Base-by-base conservation (phyloP, 805 yeast species). In the Cyberlindnera lachancei region DNA sequence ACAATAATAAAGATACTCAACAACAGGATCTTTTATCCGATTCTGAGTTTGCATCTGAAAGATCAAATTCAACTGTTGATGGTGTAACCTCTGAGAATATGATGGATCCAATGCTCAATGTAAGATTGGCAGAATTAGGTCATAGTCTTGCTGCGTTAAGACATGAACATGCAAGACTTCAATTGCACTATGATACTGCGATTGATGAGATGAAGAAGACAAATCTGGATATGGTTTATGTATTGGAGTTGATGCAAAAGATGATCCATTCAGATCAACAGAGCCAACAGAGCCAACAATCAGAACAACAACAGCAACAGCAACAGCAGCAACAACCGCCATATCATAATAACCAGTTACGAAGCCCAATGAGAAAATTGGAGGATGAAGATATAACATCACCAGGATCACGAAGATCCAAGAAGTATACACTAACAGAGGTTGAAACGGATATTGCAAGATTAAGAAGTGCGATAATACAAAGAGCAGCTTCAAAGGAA, bases 201-300 rank as follows among this genome's bases (percentile, higher is more conserved):
- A 50, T 57, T 20, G 70, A 66, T 5, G 75, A 73, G 30, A 45
- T 72, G 36, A 64, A 66, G 23, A 60, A 62, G 33, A 62, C 70
- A 13, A 74, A 73, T 44, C 45, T 63, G 33, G 85, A 77, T 42
- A 59, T 73, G 54, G 66, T 75, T 3, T 63, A 63, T 23, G 37
- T 76, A 7, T 43, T 76, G 9, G 82, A 75, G 15, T 46, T 68
- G 29, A 49, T 67, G 25, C 69, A 65, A 31, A 53, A 42, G 18
- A 23, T 53, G 12, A 45, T 35, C 28, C n/a, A n/a, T n/a, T n/a
- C n/a, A n/a, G n/a, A n/a, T n/a, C n/a, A n/a, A n/a, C n/a, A n/a
- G n/a, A n/a, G n/a, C n/a, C n/a, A n/a, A n/a, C n/a, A n/a, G n/a
- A 37, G 27, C 14, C 23, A 34, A 5, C 28, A 26, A 16, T 14